Evolutionary conservation across 768 basidiomycete species (phyloP), one percentile per base, ranked within the genome.

Genomic region (Phlebiopsis flavidoalba): DNA sequence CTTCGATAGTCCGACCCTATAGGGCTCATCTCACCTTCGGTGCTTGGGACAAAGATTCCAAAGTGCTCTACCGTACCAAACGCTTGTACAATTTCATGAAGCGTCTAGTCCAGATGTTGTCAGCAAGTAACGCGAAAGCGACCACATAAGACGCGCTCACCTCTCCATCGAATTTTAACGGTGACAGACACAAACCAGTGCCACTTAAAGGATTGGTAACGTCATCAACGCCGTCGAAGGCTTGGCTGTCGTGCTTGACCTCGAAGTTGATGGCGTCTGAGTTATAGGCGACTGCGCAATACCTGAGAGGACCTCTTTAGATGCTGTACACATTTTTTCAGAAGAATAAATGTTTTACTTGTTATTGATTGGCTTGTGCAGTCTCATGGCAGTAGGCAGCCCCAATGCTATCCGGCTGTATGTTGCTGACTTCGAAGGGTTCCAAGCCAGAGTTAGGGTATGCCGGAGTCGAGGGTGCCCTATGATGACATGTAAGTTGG

Each of bases 31-130:
- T 24, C 17, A 67, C 67, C 47, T 59, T 37, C 15, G 56, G 48
- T 57, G 52, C 62, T 66, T 19, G 67, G 56, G 3, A 55, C 53
- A 59, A 72, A 77, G 10, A 71, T 66, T 10, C 66, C 67, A 63
- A 91, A 83, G 40, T 74, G 74, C 65, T 92, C 90, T 24, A 93
- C 66, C 5, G 75, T 70, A 33, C 91, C 91, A 67, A 92, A 93
- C 43, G 81, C 79, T 14, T 76, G 71, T 11, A 79, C 77, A 37
- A 93, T 73, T 24, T 71, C 75, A 14, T 74, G 73, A 26, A 90
- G 71, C 15, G 81, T 76, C 88, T 89, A 50, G 40, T 17, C 1
- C 26, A 26, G 55, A 54, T 24, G 49, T 31, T 15, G 51, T 56
- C 10, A 8, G 12, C 48, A 46, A 14, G 21, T 14, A 5, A 26